These are phyloP conservation scores for Neopestalotiopsis clavispora DNA, from an alignment of 2,329 filamentous ascomycete genomes.

Conservation along the genomic window DNA sequence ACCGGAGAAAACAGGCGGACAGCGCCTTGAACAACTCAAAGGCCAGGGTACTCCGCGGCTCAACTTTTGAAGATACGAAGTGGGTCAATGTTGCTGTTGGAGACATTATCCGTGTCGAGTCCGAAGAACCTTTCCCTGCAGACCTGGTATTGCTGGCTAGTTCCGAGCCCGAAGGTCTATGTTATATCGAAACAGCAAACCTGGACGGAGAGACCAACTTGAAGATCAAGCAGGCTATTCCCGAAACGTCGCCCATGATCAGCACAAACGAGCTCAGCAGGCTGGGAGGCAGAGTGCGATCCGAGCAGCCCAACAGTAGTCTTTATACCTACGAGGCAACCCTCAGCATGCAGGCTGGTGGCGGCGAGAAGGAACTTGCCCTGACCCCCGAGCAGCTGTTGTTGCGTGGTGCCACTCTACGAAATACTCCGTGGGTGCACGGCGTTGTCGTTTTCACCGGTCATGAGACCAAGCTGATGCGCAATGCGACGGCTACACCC, in stretches of 20 bases:
- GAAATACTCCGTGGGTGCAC: constrained; percentile 97
- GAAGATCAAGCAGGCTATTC: constrained; percentile 97
- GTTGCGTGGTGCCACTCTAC: constrained; percentile 87
- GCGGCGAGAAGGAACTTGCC: constrained; percentile 90
- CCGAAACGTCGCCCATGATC: constrained; percentile 87
- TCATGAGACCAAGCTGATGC: constrained; percentile 98
- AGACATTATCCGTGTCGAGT: constrained; percentile 91
- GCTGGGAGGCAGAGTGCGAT: constrained; percentile 84
- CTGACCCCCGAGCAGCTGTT: constrained; percentile 92
- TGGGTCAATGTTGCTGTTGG: constrained; percentile 95
- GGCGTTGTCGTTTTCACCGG: constrained; percentile 96
- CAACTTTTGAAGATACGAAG: constrained; percentile 82
- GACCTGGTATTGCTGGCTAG: constrained; percentile 91
- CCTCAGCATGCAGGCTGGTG: constrained; percentile 85
- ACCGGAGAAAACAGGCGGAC: constrained; percentile 86
- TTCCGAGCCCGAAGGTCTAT: constrained; percentile 95
- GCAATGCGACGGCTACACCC: constrained; percentile 93
- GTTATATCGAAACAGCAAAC: constrained; percentile 98
- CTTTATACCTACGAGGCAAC: constrained; percentile 98
- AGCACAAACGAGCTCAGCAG: constrained; percentile 85
- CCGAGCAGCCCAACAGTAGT: constrained; percentile 97
- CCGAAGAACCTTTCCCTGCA: constrained; percentile 92
- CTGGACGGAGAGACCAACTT: constrained; percentile 97
- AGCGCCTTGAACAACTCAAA: constrained; percentile 86
- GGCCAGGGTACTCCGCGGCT: constrained; percentile 81